Conservation (phyloP, 2,329 filamentous ascomycete genomes). For the Penicillium decumbens region DNA sequence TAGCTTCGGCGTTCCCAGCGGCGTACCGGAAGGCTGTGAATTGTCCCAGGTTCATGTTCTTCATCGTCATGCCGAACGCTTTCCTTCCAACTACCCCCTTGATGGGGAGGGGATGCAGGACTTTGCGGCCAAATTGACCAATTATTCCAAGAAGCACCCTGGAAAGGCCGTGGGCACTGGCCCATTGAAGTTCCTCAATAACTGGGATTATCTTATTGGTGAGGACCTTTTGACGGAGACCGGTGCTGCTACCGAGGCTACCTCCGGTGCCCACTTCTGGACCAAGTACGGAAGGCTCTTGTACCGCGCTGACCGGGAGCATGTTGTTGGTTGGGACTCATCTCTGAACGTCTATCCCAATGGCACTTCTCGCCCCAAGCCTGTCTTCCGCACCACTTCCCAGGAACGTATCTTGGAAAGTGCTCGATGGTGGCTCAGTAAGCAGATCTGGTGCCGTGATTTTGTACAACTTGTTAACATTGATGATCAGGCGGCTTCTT, state of each 20-base stretch:
- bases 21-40: constrained; percentile 54
- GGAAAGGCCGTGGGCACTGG: constrained; percentile 39
- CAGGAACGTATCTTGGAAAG: constrained; percentile 54
- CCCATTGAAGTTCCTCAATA: constrained; percentile 51
- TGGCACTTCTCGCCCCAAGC: constrained; percentile 47
- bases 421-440: constrained; percentile 42
- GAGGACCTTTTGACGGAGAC: constrained; percentile 46
- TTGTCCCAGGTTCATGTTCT: constrained; percentile 52
- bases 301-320: constrained; percentile 46
- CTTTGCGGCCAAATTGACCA: constrained; percentile 49
- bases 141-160: constrained; percentile 41
- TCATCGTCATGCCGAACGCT: constrained; percentile 54
- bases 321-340: constrained; percentile 47
- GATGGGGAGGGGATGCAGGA: constrained; percentile 49
- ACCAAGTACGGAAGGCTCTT: constrained; percentile 52
- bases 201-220: constrained; percentile 48
- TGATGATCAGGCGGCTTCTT: constrained; percentile 18
- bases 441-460: not conserved
- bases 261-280: constrained; percentile 51
- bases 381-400: constrained; percentile 51
- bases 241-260: constrained; percentile 50
- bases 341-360: constrained; percentile 40
- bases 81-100: constrained; percentile 45
- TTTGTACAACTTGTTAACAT: constrained; percentile 1
- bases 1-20: constrained; percentile 30